Conservation (phyloP, 768 basidiomycete species). For the Mycena sanguinolenta region DNA sequence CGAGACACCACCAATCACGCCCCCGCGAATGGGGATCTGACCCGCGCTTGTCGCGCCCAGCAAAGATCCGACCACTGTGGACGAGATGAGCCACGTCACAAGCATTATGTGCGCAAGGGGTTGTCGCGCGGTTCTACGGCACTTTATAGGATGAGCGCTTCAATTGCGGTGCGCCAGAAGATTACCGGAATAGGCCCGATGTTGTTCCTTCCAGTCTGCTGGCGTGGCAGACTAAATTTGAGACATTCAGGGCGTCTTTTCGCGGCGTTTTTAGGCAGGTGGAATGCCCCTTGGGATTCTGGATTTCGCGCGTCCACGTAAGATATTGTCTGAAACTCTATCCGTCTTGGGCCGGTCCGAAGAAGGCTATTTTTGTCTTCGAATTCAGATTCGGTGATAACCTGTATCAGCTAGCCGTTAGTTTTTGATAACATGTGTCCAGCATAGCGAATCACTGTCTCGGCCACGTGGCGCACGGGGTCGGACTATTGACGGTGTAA, state of each 20-base stretch:
- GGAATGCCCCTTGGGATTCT: constrained; percentile 4
- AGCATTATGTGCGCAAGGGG: background rate
- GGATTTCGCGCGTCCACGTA: constrained; percentile 4
- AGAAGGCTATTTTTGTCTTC: background rate
- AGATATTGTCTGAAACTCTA: constrained; percentile 1
- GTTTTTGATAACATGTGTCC: too few relatives aligned
- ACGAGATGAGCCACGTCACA: background rate
- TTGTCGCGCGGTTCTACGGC: background rate
- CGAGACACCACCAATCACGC: background rate
- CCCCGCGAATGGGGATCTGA: background rate
- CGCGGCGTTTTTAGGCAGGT: background rate
- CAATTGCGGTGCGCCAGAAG: constrained; percentile 39
- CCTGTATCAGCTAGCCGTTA: constrained; percentile 1
- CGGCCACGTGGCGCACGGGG: too few relatives aligned
- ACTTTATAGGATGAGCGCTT: constrained; percentile 38
- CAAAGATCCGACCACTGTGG: constrained; percentile 4
- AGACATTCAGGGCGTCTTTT: constrained; percentile 4
- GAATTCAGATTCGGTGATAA: constrained; percentile 3
- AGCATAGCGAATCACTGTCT: too few relatives aligned
- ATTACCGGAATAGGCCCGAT: constrained; percentile 11
- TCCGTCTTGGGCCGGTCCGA: constrained; percentile 5
- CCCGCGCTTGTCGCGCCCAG: background rate
- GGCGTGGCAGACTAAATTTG: constrained; percentile 5
- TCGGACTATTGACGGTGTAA: too few relatives aligned
- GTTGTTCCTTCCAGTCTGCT: constrained; percentile 12